Conservation (phyloP, 495 filamentous ascomycete species). For the Xylaria nigripes region DNA sequence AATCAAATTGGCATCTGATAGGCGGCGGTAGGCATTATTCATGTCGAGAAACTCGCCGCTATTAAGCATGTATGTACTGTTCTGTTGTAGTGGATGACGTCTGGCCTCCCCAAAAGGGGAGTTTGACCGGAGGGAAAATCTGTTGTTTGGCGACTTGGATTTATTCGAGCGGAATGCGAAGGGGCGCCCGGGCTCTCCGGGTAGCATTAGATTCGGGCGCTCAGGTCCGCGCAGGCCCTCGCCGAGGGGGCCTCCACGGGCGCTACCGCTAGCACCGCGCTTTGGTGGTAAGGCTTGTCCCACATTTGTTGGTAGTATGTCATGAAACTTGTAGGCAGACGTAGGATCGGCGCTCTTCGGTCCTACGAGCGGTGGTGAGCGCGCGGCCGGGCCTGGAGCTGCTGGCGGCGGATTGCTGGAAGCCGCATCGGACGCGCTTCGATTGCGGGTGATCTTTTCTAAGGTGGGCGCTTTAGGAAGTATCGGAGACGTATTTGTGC, state of each 20-base stretch:
- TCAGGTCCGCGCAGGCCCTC: conserved; percentile 43
- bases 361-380: conserved; percentile 16
- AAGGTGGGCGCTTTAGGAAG: conserved; percentile 20
- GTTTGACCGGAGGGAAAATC: conserved; percentile 47
- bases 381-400: conserved; percentile 20
- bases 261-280: conserved; percentile 34
- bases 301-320: conserved; percentile 40
- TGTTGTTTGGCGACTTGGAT: conserved; percentile 52
- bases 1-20: conserved; percentile 58
- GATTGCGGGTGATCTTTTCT: conserved; percentile 28
- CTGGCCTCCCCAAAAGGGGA: conserved; percentile 46
- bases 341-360: conserved; percentile 33
- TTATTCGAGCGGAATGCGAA: conserved; percentile 46
- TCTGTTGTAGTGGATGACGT: conserved; percentile 23
- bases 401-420: conserved; percentile 32
- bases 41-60: conserved; percentile 49
- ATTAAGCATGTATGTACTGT: conserved; percentile 36
- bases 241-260: conserved; percentile 38
- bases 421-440: conserved; percentile 47
- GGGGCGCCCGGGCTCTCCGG: conserved; percentile 37
- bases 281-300: conserved; percentile 35
- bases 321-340: conserved; percentile 45
- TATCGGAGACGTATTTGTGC: conserved; percentile 38
- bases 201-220: conserved; percentile 33
- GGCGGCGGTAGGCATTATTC: conserved; percentile 49